Evolutionary conservation across 805 yeast species (phyloP).

Genomic region (Pichia exigua): DNA sequence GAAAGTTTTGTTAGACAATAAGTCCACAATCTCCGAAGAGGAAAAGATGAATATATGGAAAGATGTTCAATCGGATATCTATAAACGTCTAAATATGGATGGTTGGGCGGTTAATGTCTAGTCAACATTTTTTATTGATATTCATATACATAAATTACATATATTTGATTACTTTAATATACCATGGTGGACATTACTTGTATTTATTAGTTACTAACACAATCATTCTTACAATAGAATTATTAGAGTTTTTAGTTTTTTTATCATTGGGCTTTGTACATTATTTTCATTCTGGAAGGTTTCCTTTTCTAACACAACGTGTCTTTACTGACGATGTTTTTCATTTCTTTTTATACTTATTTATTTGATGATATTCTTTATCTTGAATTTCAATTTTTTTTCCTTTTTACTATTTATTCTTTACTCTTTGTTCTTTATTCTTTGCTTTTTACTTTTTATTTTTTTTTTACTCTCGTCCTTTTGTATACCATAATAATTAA

Average conservation of each 20-base stretch:
- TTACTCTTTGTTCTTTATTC: not conserved
- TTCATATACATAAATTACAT: not conserved
- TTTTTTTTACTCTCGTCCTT: not conserved
- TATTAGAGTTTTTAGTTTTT: not conserved
- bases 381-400: not conserved
- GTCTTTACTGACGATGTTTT: not conserved
- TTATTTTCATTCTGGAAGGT: not conserved
- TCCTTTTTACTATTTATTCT: no score
- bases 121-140: not conserved
- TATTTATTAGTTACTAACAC: not conserved
- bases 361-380: no score
- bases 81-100: conserved; percentile 49
- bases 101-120: conserved; percentile 1
- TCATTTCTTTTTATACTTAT: not conserved
- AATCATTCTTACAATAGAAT: no score
- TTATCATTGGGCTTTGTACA: not conserved
- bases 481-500: not conserved
- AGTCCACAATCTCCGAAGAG: conserved; percentile 36
- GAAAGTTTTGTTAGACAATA: conserved; percentile 20
- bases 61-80: conserved; percentile 53
- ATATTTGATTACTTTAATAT: not conserved
- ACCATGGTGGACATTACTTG: not conserved
- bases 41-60: conserved; percentile 58
- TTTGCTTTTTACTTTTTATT: no score
- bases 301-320: not conserved